A percentile compares a stretch with the other conserved stretches of the same genome.
phyloP scores from a whole-genome alignment of 106 monocot species.

The Narthecium ossifragum region DNA sequence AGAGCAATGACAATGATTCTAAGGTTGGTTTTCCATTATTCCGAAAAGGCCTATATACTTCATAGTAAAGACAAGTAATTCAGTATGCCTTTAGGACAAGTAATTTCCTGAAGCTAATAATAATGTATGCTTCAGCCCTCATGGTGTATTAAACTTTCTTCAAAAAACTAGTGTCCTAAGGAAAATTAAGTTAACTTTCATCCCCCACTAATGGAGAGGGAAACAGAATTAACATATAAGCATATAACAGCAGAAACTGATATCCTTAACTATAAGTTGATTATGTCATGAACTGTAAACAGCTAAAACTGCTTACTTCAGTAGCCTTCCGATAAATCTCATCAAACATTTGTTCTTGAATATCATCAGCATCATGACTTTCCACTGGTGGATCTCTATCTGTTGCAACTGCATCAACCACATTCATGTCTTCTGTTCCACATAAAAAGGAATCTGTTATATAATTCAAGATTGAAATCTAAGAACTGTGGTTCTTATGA shows the following conservation, averaged over 20 bases:
- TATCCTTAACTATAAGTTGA: not conserved
- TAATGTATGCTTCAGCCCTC: not conserved
- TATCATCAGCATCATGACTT: slow-evolving; percentile 26
- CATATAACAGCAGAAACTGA: not conserved
- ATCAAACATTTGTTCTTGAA: slow-evolving; percentile 69
- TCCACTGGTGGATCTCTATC: slow-evolving; percentile 33
- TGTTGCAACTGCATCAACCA: slow-evolving; percentile 19
- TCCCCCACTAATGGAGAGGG: not conserved
- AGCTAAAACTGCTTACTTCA: not conserved
- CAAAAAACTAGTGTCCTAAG: not conserved
- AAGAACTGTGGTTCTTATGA: too few relatives aligned
- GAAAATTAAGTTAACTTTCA: not conserved
- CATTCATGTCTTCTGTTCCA: slow-evolving; percentile 5
- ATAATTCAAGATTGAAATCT: too few relatives aligned
- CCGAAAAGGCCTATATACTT: too few relatives aligned
- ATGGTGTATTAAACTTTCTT: not conserved
- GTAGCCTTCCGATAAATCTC: slow-evolving; percentile 54
- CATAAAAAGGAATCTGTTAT: too few relatives aligned
- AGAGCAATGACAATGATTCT: too few relatives aligned
- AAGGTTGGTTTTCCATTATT: too few relatives aligned
- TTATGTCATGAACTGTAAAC: not conserved
- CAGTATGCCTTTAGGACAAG: too few relatives aligned
- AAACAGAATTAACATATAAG: not conserved
- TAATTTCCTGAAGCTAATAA: too few relatives aligned
- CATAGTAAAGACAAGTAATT: too few relatives aligned